Base-by-base conservation (phyloP, 495 filamentous ascomycete genomes). In the Venustampulla echinocandica region DNA sequence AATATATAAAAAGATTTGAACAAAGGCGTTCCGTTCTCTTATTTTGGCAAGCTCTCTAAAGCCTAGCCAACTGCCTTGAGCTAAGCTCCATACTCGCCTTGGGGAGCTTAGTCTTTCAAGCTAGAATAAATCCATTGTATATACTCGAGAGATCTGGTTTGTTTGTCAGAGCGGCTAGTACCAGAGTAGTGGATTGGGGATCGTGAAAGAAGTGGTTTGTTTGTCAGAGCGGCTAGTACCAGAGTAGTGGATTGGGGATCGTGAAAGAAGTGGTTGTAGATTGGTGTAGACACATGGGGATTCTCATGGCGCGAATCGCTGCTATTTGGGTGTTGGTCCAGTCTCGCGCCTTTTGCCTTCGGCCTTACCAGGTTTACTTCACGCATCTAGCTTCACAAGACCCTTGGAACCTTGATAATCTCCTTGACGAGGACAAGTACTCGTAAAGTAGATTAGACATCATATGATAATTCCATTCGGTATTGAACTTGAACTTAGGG, bases 101-200 rank as follows among this genome's bases (percentile, higher is more conserved):
- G 62, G 0, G 82, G 84, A 14, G 75, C 69, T 58, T 86, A 85
- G 56, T 85, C 80, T 57, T 78, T 83, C 1, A 87, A 62, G 1
- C 75, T 65, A 15, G 45, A 27, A 51, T 86, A 85, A 13, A 86
- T 61, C 52, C 80, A 82, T 50, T 84, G 81, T 1, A 85, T 70
- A 58, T 85, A 79, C 83, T 10, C 77, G 80, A 18, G 61, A 54
- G 49, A 79, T 79, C 24, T 62, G 49, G 35, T 77, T 75, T 0
- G 78, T 79, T 30, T 77, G 68, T 10, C 85, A 57, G 2, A 85
- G 62, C 2, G 79, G 62, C 19, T 76, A 69, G 57, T 86, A 88
- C 42, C 83, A 75, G 46, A 84, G 68, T 27, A 85, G 64, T 3
- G 82, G 84, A 56, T 85, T 83, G 5, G 84, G 84, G 53, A 88